Conservation (phyloP, 164 flowering plant species). For the Aristolochia californica region DNA sequence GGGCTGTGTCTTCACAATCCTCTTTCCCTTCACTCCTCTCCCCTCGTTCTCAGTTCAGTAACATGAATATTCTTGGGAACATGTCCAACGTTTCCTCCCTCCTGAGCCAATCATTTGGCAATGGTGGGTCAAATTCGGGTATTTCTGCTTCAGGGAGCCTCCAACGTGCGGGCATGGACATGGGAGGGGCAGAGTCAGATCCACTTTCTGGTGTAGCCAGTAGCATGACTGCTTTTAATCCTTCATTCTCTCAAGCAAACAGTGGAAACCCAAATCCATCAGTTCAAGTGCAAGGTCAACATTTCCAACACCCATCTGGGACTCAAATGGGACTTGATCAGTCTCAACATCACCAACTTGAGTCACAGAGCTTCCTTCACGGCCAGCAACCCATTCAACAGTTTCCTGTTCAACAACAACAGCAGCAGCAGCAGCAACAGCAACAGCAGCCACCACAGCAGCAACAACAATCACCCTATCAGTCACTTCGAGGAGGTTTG, state of each 20-base stretch:
- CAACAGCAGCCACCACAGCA: constrained; percentile 13
- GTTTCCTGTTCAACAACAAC: constrained; percentile 26
- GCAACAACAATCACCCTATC: constrained; percentile 44
- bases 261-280: constrained; percentile 34
- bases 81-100: constrained; percentile 57
- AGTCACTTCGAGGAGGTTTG: constrained; percentile 43
- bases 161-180: constrained; percentile 47
- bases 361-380: constrained; percentile 60
- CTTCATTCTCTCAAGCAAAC: constrained; percentile 36
- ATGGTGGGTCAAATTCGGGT: constrained; percentile 52
- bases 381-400: constrained; percentile 59
- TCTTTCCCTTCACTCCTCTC: constrained; percentile 56
- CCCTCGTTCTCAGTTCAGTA: constrained; percentile 53
- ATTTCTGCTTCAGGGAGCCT: constrained; percentile 48
- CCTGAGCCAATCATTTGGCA: constrained; percentile 64
- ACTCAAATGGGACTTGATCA: constrained; percentile 55
- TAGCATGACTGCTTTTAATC: constrained; percentile 45
- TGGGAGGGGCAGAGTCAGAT: constrained; percentile 64
- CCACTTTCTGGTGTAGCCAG: constrained; percentile 60
- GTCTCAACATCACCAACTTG: constrained; percentile 58
- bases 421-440: constrained; percentile 12
- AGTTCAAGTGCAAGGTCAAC: constrained; percentile 61
- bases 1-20: constrained; percentile 41
- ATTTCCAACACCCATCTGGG: constrained; percentile 36
- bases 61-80: constrained; percentile 63